Evolutionary conservation across 176 grass and related monocot species (phyloP).

Genomic region (Ensete ventricosum): DNA sequence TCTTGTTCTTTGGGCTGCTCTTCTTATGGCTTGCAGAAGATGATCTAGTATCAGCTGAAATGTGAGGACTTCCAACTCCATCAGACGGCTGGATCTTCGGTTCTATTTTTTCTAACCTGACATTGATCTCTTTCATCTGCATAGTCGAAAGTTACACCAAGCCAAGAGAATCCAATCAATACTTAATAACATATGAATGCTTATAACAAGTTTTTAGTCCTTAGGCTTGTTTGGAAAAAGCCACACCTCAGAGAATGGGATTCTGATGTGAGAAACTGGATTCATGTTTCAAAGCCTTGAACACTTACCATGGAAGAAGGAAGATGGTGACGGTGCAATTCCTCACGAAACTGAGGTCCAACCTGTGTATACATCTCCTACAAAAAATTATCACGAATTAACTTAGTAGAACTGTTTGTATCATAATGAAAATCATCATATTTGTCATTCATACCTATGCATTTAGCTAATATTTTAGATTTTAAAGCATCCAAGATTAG

Average conservation of each 20-base stretch:
- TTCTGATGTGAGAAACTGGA: neutral
- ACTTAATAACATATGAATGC: neutral
- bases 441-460: neutral
- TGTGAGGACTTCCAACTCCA: slow-evolving; percentile 26
- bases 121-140: slow-evolving; percentile 98
- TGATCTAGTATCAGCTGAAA: slow-evolving; percentile 49
- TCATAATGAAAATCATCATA: neutral
- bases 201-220: neutral
- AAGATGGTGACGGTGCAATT: slow-evolving; percentile 87
- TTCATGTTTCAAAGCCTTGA: neutral
- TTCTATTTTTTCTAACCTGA: slow-evolving; percentile 71
- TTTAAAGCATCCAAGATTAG: neutral
- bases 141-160: neutral
- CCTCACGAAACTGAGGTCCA: slow-evolving; percentile 91
- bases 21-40: slow-evolving; percentile 69
- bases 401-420: neutral
- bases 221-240: neutral
- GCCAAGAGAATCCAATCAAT: slow-evolving; percentile 4
- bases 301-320: slow-evolving; percentile 71
- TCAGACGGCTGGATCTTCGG: slow-evolving; percentile 72
- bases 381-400: slow-evolving; percentile 1
- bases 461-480: neutral
- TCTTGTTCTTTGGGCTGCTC: slow-evolving; percentile 69
- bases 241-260: neutral
- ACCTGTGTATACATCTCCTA: slow-evolving; percentile 88